Base-by-base conservation (phyloP, 2,329 filamentous ascomycete species). In the Alternaria triticimaculans region DNA sequence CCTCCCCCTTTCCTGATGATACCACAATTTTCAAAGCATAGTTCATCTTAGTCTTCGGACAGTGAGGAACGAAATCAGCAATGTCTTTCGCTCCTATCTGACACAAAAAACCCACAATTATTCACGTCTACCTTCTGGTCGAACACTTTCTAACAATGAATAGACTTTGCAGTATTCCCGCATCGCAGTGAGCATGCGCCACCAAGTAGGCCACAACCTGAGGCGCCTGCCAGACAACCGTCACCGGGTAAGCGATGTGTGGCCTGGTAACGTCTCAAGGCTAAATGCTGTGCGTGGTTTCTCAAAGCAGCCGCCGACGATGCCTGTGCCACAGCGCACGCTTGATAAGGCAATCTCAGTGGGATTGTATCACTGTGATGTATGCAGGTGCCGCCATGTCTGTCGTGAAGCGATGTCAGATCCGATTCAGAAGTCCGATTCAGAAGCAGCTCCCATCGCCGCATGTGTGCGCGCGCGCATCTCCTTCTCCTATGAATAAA, bases 11-110 rank as follows among this genome's bases (percentile, higher is more conserved):
- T 66, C 58, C 69, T 80, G 78, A 81, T 81, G 77, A 80, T 77
- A 72, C 63, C 69, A 70, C 66, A 73, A 70, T 74, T 72, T 74
- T 77, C 60, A 65, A 80, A 77, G 79, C 78, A 82, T 81, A 81
- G 79, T 82, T 81, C 80, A 81, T 72, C 80, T 78, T 77, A 81
- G 76, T 76, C 72, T 72, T 49, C 62, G 75, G 72, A 71, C 72
- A 66, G 69, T 81, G 80, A 74, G 78, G 78, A 80, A 78, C 71
- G 76, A 80, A 76, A 72, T 37, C 67, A 75, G 76, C 72, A 74
- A 74, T 75, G 78, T 82, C 79, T 80, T 81, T 82, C 79, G 76
- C 79, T 76, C 78, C 80, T 80, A 80, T 80, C 77, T 80, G 79
- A 81, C 71, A 46, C 25, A 21, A 44, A 58, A 21, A 41, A 41